Conservation (phyloP, 2,329 filamentous ascomycete genomes). For the Epichloe uncinata region DNA sequence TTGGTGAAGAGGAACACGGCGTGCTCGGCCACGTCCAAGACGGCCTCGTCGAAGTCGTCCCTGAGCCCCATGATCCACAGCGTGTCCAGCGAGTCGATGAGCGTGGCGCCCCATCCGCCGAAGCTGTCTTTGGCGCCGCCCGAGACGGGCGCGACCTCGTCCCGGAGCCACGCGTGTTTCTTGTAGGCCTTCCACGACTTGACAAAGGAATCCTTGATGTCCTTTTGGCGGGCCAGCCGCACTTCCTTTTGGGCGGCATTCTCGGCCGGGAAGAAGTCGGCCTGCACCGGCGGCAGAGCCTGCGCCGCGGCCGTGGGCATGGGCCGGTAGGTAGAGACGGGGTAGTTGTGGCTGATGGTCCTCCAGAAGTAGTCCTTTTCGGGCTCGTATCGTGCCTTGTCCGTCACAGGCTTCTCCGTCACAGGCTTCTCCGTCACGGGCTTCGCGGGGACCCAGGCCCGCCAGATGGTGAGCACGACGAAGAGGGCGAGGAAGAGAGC, state of each 20-base stretch:
- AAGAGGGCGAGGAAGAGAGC: constrained; percentile 2
- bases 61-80: constrained; percentile 48
- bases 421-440: not conserved
- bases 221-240: constrained; percentile 23
- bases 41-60: constrained; percentile 42
- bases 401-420: not conserved
- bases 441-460: not conserved
- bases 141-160: constrained; percentile 37
- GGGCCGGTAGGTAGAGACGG: constrained; percentile 7
- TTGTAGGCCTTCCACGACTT: constrained; percentile 39
- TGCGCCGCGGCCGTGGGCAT: constrained; percentile 4
- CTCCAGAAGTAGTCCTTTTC: constrained; percentile 11
- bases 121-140: constrained; percentile 33
- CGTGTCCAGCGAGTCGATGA: constrained; percentile 48
- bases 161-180: constrained; percentile 35
- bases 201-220: constrained; percentile 29
- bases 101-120: constrained; percentile 43
- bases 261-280: constrained; percentile 8
- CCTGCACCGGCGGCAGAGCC: constrained; percentile 5
- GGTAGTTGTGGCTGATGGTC: constrained; percentile 9
- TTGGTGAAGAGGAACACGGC: constrained; percentile 36
- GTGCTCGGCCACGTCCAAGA: constrained; percentile 29
- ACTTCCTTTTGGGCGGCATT: constrained; percentile 8
- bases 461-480: constrained; percentile 5
- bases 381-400: constrained; percentile 4